Conservation (phyloP, 305 asterid genomes). For the Fraxinus greggii region DNA sequence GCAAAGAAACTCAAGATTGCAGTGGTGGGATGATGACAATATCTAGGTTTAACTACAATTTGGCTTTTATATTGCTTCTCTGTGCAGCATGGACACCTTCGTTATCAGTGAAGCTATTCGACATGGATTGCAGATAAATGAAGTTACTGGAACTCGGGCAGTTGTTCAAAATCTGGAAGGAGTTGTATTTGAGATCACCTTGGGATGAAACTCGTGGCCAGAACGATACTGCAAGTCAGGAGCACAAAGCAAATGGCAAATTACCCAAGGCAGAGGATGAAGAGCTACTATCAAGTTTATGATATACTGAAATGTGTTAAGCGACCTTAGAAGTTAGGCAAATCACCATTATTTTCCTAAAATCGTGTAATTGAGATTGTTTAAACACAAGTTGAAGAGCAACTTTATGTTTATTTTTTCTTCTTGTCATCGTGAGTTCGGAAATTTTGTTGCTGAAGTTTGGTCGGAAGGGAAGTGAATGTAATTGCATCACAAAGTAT, state of each 20-base stretch:
- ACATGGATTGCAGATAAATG: constrained; percentile 59
- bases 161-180: constrained; percentile 62
- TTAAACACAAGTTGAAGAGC: background rate
- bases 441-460: background rate
- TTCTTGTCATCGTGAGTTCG: background rate
- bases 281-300: background rate
- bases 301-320: background rate
- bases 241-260: background rate
- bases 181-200: constrained; percentile 59
- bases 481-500: background rate
- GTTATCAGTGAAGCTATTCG: constrained; percentile 64
- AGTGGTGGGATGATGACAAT: background rate
- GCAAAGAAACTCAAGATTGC: background rate
- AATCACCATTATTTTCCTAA: background rate
- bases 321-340: background rate
- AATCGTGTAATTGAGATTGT: background rate
- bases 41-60: background rate
- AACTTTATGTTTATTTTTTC: background rate
- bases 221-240: background rate
- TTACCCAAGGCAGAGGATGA: background rate
- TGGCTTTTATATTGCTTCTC: background rate
- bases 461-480: background rate
- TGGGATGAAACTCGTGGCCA: constrained; percentile 18
- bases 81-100: constrained; percentile 70
- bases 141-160: constrained; percentile 65